A percentile compares a stretch with the other conserved stretches of the same genome.
Conservation (phyloP, 2,329 filamentous ascomycete genomes). For the Cytospora schulzeri region DNA sequence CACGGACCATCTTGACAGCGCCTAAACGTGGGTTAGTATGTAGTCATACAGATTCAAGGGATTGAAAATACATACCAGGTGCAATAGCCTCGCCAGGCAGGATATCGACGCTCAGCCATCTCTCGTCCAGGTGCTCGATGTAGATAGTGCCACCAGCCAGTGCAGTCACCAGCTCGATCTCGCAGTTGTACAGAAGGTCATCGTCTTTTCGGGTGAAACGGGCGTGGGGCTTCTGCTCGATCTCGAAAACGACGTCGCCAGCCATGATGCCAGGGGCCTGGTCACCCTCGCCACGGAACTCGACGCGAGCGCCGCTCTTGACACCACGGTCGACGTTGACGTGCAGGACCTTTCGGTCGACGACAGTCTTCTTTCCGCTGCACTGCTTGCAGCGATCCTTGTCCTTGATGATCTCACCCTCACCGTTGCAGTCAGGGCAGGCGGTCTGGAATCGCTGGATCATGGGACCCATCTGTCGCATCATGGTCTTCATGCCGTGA, state of each 20-base stretch:
- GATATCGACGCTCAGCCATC: conserved; percentile 94
- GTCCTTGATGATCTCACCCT: conserved; percentile 94
- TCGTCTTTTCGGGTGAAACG: conserved; percentile 96
- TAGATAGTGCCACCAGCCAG: conserved; percentile 88
- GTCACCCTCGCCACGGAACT: conserved; percentile 96
- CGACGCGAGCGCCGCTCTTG: conserved; percentile 90
- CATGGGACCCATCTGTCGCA: conserved; percentile 99
- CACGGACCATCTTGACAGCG: conserved; percentile 88
- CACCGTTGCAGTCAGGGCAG: conserved; percentile 96
- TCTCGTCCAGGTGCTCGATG: conserved; percentile 95
- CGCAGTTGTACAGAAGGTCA: conserved; percentile 90
- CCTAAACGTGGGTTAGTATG: conserved; percentile 53
- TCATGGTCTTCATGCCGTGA: conserved; percentile 99
- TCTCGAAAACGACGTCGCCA: conserved; percentile 97
- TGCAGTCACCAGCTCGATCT: conserved; percentile 94
- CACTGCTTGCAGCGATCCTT: conserved; percentile 98
- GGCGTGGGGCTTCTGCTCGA: conserved; percentile 97
- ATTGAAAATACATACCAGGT: conserved; percentile 65
- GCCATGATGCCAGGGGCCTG: conserved; percentile 91
- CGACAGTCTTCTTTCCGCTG: conserved; percentile 94
- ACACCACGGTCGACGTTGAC: conserved; percentile 97
- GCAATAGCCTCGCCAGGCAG: conserved; percentile 92
- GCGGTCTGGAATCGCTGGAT: conserved; percentile 99
- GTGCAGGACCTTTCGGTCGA: conserved; percentile 97
- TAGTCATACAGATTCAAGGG: background rate